Percentiles rank a stretch among this genome's conserved stretches.
Evolutionary conservation across 106 monocot species (phyloP).

Genomic region (Posidonia australis): DNA sequence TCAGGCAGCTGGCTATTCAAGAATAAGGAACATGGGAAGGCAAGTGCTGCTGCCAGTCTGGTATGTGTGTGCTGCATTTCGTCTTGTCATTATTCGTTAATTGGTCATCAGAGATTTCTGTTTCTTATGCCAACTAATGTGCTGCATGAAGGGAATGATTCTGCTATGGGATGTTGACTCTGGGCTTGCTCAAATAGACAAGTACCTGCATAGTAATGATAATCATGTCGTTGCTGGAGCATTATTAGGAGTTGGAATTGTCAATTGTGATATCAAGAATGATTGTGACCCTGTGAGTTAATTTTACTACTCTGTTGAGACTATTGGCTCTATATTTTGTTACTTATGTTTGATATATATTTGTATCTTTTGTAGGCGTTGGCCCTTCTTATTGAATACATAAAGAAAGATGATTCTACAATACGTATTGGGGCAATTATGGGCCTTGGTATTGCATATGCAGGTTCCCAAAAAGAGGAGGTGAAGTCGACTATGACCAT

Average conservation of each 20-base stretch:
- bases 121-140: not conserved
- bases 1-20: conserved; percentile 78
- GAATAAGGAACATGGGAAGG: conserved; percentile 98
- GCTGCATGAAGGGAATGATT: conserved; percentile 73
- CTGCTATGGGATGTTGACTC: conserved; percentile 93
- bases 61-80: conserved; percentile 23
- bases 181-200: conserved; percentile 88
- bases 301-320: not conserved
- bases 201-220: conserved; percentile 84
- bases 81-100: not conserved
- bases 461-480: conserved; percentile 92
- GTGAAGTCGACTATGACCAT: conserved; percentile 16
- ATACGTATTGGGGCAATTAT: conserved; percentile 91
- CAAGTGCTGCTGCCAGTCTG: conserved; percentile 96
- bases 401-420: conserved; percentile 69
- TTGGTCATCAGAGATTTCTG: not conserved
- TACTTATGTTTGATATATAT: not conserved
- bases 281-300: conserved; percentile 87
- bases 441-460: conserved; percentile 97
- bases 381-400: conserved; percentile 69
- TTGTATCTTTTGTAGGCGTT: conserved; percentile 43
- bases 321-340: not conserved
- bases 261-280: conserved; percentile 84
- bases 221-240: conserved; percentile 92
- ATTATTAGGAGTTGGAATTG: conserved; percentile 90